These are phyloP conservation scores for Aspergillus bridgeri DNA, from an alignment of 495 filamentous ascomycete species.

Conservation along the genomic window DNA sequence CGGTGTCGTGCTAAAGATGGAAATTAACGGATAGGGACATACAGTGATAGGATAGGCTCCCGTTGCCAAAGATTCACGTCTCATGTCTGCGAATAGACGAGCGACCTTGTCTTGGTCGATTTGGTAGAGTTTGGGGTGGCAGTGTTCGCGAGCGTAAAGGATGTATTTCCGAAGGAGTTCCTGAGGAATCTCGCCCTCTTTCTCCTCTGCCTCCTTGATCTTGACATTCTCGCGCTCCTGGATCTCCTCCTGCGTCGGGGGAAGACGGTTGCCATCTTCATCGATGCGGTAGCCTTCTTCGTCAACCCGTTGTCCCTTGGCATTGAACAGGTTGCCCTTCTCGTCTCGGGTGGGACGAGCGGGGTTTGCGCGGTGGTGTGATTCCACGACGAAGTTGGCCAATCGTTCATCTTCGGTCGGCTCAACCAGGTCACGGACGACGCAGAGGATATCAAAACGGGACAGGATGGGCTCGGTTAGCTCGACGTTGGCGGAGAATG, in stretches of 20 bases:
- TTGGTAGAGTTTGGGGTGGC: slow-evolving; percentile 89
- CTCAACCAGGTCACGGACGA: slow-evolving; percentile 97
- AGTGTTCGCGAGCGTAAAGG: slow-evolving; percentile 87
- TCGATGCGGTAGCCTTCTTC: slow-evolving; percentile 45
- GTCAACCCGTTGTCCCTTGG: slow-evolving; percentile 51
- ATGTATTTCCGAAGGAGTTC: slow-evolving; percentile 96
- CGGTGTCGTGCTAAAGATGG: background rate
- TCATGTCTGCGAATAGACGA: slow-evolving; percentile 92
- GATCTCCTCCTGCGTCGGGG: slow-evolving; percentile 34
- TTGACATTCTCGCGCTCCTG: slow-evolving; percentile 34
- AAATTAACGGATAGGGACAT: slow-evolving; percentile 41
- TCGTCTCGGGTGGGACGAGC: slow-evolving; percentile 50
- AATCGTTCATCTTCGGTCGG: slow-evolving; percentile 92
- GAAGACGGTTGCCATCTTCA: slow-evolving; percentile 31
- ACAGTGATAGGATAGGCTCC: slow-evolving; percentile 98
- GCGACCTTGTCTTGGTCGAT: slow-evolving; percentile 98
- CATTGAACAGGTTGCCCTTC: slow-evolving; percentile 59
- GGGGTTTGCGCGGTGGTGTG: slow-evolving; percentile 87
- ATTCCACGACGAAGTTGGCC: slow-evolving; percentile 91
- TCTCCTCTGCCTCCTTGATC: slow-evolving; percentile 51
- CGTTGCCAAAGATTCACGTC: slow-evolving; percentile 84
- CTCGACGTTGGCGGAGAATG: slow-evolving; percentile 93
- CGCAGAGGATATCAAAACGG: slow-evolving; percentile 97
- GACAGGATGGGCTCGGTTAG: slow-evolving; percentile 96
- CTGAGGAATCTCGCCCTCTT: slow-evolving; percentile 82